These are phyloP conservation scores for Tylopilus plumbeoviolaceoides DNA, from an alignment of 768 basidiomycete species.

Conservation along the genomic window DNA sequence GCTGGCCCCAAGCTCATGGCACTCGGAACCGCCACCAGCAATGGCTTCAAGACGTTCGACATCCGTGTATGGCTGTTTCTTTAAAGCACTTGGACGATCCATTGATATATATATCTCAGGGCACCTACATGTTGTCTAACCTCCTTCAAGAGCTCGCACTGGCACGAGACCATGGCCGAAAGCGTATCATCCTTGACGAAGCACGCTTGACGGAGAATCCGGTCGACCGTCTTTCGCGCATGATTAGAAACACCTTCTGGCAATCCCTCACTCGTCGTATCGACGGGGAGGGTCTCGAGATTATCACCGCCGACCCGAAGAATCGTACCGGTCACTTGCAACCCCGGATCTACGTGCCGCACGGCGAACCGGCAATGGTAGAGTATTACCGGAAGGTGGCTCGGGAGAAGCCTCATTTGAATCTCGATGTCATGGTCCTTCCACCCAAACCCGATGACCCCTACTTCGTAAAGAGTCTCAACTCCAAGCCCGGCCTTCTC, in stretches of 20 bases:
- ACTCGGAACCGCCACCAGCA: conserved; percentile 93
- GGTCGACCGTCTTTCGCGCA: conserved; percentile 91
- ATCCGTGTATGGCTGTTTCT: conserved; percentile 59
- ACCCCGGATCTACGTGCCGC: conserved; percentile 92
- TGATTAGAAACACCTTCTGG: conserved; percentile 99
- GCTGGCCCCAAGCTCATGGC: conserved; percentile 96
- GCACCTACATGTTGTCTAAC: conserved; percentile 99
- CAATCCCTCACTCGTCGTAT: conserved; percentile 94
- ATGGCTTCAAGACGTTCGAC: conserved; percentile 97
- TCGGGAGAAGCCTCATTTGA: conserved; percentile 87
- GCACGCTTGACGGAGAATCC: conserved; percentile 97
- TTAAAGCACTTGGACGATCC: neutral
- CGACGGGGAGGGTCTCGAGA: conserved; percentile 95
- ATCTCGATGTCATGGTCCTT: conserved; percentile 87
- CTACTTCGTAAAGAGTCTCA: conserved; percentile 84
- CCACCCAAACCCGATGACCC: conserved; percentile 87
- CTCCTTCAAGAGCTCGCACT: conserved; percentile 97
- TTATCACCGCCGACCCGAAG: conserved; percentile 97
- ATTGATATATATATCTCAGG: conserved; percentile 42
- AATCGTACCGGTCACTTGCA: conserved; percentile 88
- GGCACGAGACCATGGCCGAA: conserved; percentile 90
- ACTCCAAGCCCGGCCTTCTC: conserved; percentile 89
- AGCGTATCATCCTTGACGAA: conserved; percentile 98
- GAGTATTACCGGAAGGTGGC: conserved; percentile 94
- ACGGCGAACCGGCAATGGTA: conserved; percentile 90